A percentile compares a stretch with the other conserved stretches of the same genome.
These are phyloP conservation scores for Zasmidium cellare DNA, from an alignment of 2,329 filamentous ascomycete species.

Conservation along the genomic window DNA sequence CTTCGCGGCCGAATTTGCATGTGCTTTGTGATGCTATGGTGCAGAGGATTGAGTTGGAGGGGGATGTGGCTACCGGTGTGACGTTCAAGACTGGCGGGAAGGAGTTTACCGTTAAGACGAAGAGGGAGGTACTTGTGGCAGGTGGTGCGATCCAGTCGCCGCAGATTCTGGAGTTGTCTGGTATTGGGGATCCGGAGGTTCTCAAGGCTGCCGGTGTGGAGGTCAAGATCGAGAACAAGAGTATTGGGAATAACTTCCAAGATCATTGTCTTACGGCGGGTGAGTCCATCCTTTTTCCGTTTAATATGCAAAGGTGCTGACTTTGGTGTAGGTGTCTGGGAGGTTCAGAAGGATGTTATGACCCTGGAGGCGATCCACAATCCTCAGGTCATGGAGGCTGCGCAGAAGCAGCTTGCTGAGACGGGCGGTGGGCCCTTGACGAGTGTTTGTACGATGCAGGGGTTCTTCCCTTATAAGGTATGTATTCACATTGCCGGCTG, in stretches of 20 bases:
- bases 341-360: constrained; percentile 29
- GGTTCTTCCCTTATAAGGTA: constrained; percentile 39
- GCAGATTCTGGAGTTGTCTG: constrained; percentile 62
- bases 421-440: constrained; percentile 35
- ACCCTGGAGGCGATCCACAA: constrained; percentile 33
- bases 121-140: constrained; percentile 58
- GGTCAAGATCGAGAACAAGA: constrained; percentile 44
- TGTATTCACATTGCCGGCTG: neutral
- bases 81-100: constrained; percentile 42
- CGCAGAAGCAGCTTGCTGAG: constrained; percentile 35
- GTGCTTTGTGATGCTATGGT: constrained; percentile 45
- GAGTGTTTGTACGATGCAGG: constrained; percentile 35
- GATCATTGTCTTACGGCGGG: constrained; percentile 40
- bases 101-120: constrained; percentile 36
- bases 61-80: constrained; percentile 41
- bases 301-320: no score
- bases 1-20: constrained; percentile 33
- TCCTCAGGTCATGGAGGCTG: constrained; percentile 34
- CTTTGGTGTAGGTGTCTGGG: constrained; percentile 18
- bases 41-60: constrained; percentile 48
- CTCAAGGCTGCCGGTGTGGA: constrained; percentile 41
- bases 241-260: constrained; percentile 53
- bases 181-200: constrained; percentile 54
- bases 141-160: constrained; percentile 60
- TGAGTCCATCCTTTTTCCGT: no score